phyloP scores from a whole-genome alignment of 192 early-diverging fungal genomes.

The Funneliformis geosporum region DNA sequence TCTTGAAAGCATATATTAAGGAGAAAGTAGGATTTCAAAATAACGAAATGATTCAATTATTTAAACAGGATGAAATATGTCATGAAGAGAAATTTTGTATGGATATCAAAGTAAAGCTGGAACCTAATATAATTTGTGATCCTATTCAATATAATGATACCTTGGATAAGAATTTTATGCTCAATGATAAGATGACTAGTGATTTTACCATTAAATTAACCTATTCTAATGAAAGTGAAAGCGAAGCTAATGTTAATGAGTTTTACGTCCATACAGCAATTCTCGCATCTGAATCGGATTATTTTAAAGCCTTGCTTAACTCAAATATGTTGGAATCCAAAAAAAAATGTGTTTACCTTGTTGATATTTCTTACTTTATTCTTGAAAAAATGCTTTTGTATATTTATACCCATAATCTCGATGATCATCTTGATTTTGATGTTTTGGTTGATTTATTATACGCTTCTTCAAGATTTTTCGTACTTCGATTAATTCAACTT shows the following conservation, averaged over 20 bases:
- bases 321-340: slow-evolving; percentile 7
- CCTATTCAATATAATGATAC: background rate
- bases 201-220: background rate
- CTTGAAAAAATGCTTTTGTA: background rate
- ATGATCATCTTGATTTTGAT: background rate
- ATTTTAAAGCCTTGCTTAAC: background rate
- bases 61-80: background rate
- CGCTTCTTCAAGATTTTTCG: background rate
- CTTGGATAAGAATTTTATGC: background rate
- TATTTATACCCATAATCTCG: background rate
- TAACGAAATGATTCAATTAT: background rate
- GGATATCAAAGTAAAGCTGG: background rate
- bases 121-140: background rate
- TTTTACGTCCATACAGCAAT: background rate
- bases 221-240: background rate
- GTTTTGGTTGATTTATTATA: slow-evolving; percentile 14
- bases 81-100: background rate
- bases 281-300: background rate
- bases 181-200: background rate
- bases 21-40: background rate
- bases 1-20: background rate
- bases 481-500: background rate
- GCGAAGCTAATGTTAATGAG: background rate
- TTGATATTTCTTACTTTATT: background rate
- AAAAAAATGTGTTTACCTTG: background rate